Evolutionary conservation across 2,329 filamentous ascomycete species (phyloP), one percentile per base, ranked within the genome.

Genomic region (Penicillium rolfsii): DNA sequence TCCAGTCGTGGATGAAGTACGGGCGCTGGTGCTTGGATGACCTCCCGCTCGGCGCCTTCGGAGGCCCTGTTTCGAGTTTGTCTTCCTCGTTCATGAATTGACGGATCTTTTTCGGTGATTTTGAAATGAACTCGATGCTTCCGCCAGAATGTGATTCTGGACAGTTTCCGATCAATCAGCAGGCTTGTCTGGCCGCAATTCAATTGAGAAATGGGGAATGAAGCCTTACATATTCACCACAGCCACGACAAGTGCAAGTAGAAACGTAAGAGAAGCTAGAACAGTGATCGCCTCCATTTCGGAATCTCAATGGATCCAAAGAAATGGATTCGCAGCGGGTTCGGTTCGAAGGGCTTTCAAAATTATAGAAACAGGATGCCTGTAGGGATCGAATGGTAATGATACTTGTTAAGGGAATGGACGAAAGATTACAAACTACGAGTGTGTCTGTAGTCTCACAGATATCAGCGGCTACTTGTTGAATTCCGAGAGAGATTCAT

Each of bases 51-150:
- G 11, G 40, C 28, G 33, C 33, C 22, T n/a, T 54, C 54, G 19
- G 48, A 43, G 33, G 62, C 57, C 19, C 62, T 28, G 4, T 67
- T 62, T 43, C 55, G 19, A 24, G 16, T 24, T 30, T 26, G 38
- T 16, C 19, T 49, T 59, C 8, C 49, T 59, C 12, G 55, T 22
- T 28, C 36, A 2, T n/a, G 45, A 9, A 41, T 19, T n/a, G 55
- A 43, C 2, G 19, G 26, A 5, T 16, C 52, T 41, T 61, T 67
- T 46, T 41, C 49, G 11, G 50, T 61, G 36, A 68, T 53, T 7
- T 68, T 60, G 14, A 68, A n/a, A 8, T 36, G 63, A 30, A 66
- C 40, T 57, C 56, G 61, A 43, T 68, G 62, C n/a, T 54, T 50
- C 30, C 24, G 64, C 52, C 61, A 69, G 30, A 68, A 64, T 24